Percentiles rank a stretch among this genome's conserved stretches.
Evolutionary conservation across 1,284 basidiomycete species (phyloP).

Genomic region (Inonotus hispidus): DNA sequence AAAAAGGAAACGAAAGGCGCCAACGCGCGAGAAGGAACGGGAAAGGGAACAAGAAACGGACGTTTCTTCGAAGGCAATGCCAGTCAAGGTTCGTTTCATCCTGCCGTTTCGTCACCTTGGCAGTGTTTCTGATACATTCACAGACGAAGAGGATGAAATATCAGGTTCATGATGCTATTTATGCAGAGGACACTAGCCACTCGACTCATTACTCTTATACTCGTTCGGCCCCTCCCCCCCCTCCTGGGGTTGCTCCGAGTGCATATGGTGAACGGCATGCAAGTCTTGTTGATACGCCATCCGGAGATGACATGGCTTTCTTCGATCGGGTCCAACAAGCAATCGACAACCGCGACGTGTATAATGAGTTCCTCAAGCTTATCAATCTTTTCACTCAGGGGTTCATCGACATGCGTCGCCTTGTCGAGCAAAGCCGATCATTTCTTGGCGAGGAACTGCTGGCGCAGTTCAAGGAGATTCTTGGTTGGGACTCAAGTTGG

Average conservation of each 20-base stretch:
- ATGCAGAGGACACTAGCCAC: conserved; percentile 19
- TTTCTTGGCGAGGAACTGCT: conserved; percentile 76
- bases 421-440: conserved; percentile 64
- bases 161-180: conserved; percentile 5
- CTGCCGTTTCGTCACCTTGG: neutral
- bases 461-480: conserved; percentile 81
- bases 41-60: conserved; percentile 21
- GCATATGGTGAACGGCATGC: conserved; percentile 27
- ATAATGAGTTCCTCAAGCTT: conserved; percentile 95
- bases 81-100: conserved; percentile 6
- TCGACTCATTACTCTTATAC: conserved; percentile 16
- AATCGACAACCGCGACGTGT: conserved; percentile 84
- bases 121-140: neutral
- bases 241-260: conserved; percentile 24
- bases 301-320: conserved; percentile 79
- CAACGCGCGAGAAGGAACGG: conserved; percentile 33
- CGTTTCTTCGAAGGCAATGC: neutral
- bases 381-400: conserved; percentile 95
- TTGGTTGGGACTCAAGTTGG: conserved; percentile 80
- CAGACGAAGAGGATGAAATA: conserved; percentile 20
- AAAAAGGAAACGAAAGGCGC: conserved; percentile 60
- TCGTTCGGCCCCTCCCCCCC: conserved; percentile 10
- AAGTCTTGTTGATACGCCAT: conserved; percentile 31
- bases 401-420: conserved; percentile 80
- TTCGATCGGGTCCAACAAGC: conserved; percentile 91